Conservation (phyloP, 306 rosid species). For the Pueraria montana region DNA sequence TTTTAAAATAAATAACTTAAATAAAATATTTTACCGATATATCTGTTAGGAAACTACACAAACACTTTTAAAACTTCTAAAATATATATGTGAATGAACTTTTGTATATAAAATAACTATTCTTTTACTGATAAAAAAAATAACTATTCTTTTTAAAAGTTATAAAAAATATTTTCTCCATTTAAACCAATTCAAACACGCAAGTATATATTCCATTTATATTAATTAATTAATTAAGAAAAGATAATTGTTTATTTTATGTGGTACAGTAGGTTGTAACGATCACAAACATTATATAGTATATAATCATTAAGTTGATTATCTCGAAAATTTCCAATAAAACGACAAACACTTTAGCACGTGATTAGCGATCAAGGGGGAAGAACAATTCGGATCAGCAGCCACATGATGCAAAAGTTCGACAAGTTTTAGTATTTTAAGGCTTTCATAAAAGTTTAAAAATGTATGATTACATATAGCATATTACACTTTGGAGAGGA, state of each 20-base stretch:
- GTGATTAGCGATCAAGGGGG: constrained; percentile 3
- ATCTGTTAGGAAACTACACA: not conserved
- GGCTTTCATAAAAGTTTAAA: not conserved
- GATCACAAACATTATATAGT: not conserved
- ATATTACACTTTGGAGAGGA: not conserved
- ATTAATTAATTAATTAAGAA: not conserved
- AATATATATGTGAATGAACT: not conserved
- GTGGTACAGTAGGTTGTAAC: not conserved
- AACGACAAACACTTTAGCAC: constrained; percentile 16
- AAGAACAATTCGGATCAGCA: not conserved
- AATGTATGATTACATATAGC: not conserved
- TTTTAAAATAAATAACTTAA: not conserved
- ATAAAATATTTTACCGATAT: not conserved
- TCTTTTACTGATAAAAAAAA: not conserved
- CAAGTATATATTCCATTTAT: not conserved
- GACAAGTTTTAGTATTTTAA: constrained; percentile 4
- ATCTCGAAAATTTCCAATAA: not conserved
- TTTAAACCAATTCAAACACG: not conserved
- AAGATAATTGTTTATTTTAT: not conserved
- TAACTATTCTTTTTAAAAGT: not conserved
- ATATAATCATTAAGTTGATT: not conserved
- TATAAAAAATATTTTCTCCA: no score
- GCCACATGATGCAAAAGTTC: not conserved
- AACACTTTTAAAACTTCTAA: not conserved
- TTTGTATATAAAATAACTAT: no score